phyloP scores from a whole-genome alignment of 352 stramenopile species.

The Phytophthora kernoviae region DNA sequence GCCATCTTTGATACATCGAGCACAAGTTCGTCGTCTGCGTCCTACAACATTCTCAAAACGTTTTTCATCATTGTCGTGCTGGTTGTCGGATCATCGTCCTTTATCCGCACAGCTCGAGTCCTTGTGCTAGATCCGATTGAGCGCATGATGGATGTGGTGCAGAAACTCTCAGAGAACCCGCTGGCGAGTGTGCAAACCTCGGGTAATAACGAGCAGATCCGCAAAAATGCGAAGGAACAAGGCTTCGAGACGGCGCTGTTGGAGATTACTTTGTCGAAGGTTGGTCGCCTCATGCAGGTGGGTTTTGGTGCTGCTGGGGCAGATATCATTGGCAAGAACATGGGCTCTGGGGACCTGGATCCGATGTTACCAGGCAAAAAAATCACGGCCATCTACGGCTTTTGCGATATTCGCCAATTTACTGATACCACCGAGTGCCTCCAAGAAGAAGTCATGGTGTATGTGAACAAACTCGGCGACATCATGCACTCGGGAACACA shows the following conservation, averaged over 20 bases:
- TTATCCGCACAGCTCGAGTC: conserved; percentile 81
- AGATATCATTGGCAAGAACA: conserved; percentile 89
- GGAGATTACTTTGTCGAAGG: conserved; percentile 85
- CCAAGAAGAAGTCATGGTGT: conserved; percentile 93
- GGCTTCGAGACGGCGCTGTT: conserved; percentile 78
- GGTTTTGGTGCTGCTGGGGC: conserved; percentile 81
- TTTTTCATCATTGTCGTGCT: conserved; percentile 88
- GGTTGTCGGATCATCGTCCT: conserved; percentile 77
- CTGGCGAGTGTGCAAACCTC: conserved; percentile 82
- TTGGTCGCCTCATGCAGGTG: conserved; percentile 86
- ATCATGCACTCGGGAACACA: conserved; percentile 90
- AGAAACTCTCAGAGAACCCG: conserved; percentile 89
- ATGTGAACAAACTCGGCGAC: conserved; percentile 91
- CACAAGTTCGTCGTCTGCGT: conserved; percentile 47
- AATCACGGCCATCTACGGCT: conserved; percentile 94
- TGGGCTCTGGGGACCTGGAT: conserved; percentile 86
- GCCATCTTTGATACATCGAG: conserved; percentile 88
- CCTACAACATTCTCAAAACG: conserved; percentile 89
- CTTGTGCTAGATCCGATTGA: conserved; percentile 91
- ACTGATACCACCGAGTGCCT: conserved; percentile 91
- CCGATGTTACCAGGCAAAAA: conserved; percentile 91
- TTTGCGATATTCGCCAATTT: conserved; percentile 95
- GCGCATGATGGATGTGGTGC: conserved; percentile 91
- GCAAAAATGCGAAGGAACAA: conserved; percentile 80
- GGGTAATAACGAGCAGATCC: conserved; percentile 63